Conservation (phyloP, 2,329 filamentous ascomycete species). For the Pleoardoris graminearum region DNA sequence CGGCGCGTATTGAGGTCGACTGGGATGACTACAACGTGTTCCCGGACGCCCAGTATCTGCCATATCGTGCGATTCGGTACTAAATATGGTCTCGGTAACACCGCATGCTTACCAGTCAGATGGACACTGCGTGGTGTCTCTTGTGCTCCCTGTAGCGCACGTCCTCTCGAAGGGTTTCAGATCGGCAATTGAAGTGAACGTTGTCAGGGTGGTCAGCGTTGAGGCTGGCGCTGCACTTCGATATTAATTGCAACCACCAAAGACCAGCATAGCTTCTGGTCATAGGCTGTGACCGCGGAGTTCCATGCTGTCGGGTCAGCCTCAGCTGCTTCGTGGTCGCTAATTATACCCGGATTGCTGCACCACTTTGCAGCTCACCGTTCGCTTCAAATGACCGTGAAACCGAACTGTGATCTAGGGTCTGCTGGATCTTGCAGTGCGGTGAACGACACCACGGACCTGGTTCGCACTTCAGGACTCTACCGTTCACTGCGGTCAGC, state of each 20-base stretch:
- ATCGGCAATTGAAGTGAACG: constrained; percentile 9
- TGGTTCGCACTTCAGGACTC: constrained; percentile 9
- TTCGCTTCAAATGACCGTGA: constrained; percentile 2
- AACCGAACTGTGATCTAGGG: background rate
- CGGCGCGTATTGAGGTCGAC: background rate
- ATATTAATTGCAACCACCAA: constrained; percentile 19
- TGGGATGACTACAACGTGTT: background rate
- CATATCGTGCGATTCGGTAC: constrained; percentile 15
- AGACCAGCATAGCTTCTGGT: constrained; percentile 2
- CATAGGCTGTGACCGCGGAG: constrained; percentile 9
- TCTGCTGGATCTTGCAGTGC: constrained; percentile 3
- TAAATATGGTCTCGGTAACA: constrained; percentile 29
- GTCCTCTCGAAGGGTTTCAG: constrained; percentile 18
- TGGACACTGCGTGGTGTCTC: constrained; percentile 23
- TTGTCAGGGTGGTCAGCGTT: constrained; percentile 31
- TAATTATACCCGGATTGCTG: constrained; percentile 17
- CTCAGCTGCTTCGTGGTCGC: constrained; percentile 8
- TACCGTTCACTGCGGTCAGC: constrained; percentile 5
- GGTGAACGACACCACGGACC: constrained; percentile 12
- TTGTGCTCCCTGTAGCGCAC: constrained; percentile 17
- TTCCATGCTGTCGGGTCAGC: constrained; percentile 12
- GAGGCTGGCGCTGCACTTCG: constrained; percentile 17
- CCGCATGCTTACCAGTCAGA: constrained; percentile 38
- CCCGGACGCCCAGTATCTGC: background rate
- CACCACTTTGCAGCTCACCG: constrained; percentile 6